Conservation (phyloP, 371 early-diverging fungal species). For the Saksenaea oblongispora region DNA sequence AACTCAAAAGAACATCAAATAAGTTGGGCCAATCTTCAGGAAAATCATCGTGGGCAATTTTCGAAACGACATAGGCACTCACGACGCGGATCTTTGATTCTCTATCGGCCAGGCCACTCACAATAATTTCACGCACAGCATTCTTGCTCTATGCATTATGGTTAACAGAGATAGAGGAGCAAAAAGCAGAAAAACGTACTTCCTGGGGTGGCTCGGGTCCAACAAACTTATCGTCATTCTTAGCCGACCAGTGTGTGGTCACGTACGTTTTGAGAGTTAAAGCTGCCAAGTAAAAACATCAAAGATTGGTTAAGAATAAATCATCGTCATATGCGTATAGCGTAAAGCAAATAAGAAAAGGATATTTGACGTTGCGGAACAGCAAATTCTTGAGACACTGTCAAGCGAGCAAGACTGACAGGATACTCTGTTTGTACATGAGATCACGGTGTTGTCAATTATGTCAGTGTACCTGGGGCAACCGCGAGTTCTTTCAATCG, state of each 20-base stretch:
- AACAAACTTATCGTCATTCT: slow-evolving; percentile 57
- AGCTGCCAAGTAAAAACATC: slow-evolving; percentile 64
- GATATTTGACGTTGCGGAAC: slow-evolving; percentile 77
- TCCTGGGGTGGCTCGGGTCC: slow-evolving; percentile 60
- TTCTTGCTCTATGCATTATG: slow-evolving; percentile 41
- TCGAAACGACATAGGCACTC: slow-evolving; percentile 81
- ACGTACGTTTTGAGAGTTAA: slow-evolving; percentile 78
- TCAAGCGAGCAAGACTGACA: slow-evolving; percentile 66
- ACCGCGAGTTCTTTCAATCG: slow-evolving; percentile 67
- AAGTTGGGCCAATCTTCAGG: slow-evolving; percentile 95
- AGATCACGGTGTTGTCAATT: not conserved
- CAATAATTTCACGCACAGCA: slow-evolving; percentile 51
- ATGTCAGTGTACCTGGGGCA: slow-evolving; percentile 52
- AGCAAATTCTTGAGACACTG: slow-evolving; percentile 64
- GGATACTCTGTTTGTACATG: slow-evolving; percentile 51
- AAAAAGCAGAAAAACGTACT: slow-evolving; percentile 29
- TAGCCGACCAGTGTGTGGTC: slow-evolving; percentile 76
- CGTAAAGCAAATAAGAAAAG: slow-evolving; percentile 41
- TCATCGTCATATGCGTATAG: not conserved
- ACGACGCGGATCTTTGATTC: slow-evolving; percentile 66
- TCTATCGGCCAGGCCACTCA: slow-evolving; percentile 59
- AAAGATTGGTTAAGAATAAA: slow-evolving; percentile 36
- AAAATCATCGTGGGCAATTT: slow-evolving; percentile 91
- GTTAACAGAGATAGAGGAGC: not conserved
- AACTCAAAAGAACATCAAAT: slow-evolving; percentile 72